phyloP scores from a whole-genome alignment of 108 stramenopile species.

The Schizochytrium sp. region DNA sequence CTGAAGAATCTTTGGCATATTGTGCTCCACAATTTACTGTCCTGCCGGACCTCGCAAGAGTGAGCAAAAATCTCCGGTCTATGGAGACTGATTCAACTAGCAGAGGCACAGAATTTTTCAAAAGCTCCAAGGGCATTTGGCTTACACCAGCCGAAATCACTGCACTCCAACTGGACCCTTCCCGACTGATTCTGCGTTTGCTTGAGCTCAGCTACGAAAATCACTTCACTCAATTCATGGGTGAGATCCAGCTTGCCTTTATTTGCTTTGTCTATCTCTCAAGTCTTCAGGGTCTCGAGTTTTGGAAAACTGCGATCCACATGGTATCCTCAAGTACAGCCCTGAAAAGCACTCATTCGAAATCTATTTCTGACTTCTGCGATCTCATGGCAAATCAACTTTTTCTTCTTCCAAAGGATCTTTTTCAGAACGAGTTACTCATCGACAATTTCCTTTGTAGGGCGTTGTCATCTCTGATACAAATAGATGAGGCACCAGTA shows the following conservation, averaged over 20 bases:
- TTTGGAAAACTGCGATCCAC: conserved; percentile 42
- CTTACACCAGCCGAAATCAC: neutral
- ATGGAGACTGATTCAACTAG: neutral
- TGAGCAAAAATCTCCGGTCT: neutral
- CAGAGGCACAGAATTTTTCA: conserved; percentile 25
- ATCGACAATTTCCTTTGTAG: conserved; percentile 14
- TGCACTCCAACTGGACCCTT: conserved; percentile 22
- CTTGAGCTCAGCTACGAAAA: neutral
- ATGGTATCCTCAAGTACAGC: neutral
- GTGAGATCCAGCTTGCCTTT: conserved; percentile 51
- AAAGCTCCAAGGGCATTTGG: neutral
- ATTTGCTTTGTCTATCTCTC: conserved; percentile 22
- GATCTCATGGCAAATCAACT: neutral
- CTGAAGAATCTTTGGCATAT: neutral
- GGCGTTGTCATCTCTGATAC: neutral
- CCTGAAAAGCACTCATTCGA: neutral
- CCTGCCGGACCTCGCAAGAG: neutral
- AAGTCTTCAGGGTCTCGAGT: conserved; percentile 33
- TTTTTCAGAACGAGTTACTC: conserved; percentile 40
- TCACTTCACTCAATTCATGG: neutral
- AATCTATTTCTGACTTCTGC: neutral
- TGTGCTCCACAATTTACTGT: neutral
- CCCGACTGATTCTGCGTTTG: neutral
- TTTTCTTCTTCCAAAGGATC: conserved; percentile 2
- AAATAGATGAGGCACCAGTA: neutral